Conservation (phyloP, 306 rosid genomes). For the Dicorynia guianensis region DNA sequence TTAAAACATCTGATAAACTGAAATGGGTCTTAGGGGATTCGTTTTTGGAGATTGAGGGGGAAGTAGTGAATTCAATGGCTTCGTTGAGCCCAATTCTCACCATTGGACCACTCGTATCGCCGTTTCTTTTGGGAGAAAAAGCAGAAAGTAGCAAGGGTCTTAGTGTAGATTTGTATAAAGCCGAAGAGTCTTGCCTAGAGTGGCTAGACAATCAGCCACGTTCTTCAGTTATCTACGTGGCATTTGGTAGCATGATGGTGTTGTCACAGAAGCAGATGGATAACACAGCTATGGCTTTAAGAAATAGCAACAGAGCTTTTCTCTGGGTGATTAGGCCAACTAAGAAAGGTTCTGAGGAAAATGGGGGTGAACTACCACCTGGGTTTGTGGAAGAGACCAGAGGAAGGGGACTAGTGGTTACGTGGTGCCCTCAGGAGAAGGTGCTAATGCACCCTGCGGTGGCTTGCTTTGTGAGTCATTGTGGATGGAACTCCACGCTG, state of each 20-base stretch:
- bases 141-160: not conserved
- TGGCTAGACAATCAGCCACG: conserved; percentile 52
- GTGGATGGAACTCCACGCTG: conserved; percentile 73
- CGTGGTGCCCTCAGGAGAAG: conserved; percentile 69
- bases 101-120: conserved; percentile 58
- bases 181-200: conserved; percentile 53
- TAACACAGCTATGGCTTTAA: conserved; percentile 52
- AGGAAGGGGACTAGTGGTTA: conserved; percentile 54
- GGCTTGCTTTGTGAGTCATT: conserved; percentile 65
- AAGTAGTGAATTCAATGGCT: conserved; percentile 47
- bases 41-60: conserved; percentile 49
- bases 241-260: conserved; percentile 63
- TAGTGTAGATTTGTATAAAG: conserved; percentile 57
- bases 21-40: conserved; percentile 53
- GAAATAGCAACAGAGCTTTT: conserved; percentile 52
- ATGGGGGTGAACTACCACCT: conserved; percentile 23
- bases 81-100: conserved; percentile 31
- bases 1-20: conserved; percentile 13
- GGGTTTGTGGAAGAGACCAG: conserved; percentile 47
- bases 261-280: conserved; percentile 48
- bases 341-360: not conserved
- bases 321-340: conserved; percentile 65
- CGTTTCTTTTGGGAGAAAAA: conserved; percentile 46
- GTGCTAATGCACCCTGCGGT: conserved; percentile 64
- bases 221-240: conserved; percentile 55